Evolutionary conservation across 2,329 filamentous ascomycete genomes (phyloP), one percentile per base, ranked within the genome.

Genomic region (Byssochlamys sp.): DNA sequence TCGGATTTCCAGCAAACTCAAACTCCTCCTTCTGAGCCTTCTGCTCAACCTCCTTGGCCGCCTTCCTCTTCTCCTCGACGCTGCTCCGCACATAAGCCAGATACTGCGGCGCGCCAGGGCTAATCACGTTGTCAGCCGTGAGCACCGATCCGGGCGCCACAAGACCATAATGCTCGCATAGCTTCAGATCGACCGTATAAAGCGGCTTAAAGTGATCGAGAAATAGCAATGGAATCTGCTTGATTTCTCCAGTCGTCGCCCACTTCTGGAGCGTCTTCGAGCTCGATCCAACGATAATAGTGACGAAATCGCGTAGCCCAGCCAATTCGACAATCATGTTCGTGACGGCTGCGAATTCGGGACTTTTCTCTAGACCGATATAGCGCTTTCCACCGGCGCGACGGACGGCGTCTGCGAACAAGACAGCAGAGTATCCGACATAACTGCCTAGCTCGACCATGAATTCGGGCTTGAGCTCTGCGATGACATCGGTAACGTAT

Each of bases 401-500:
- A 11, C 66, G 57, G 27, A 69, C 66, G 4, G 63, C 63, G 24
- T 60, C 62, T 60, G 60, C 66, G 60, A 65, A 74, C 1, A 65
- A 67, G 11, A 76, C 60, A 2, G 73, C 71, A 1, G 72, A 74
- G 54, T 66, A 69, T 29, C 73, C 72, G 7, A 74, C 64, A 49
- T 71, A 75, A 12, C 68, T 69, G 28, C 71, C 71, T 24, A 73
- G 68, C 58, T 74, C 72, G 29, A 75, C 61, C 14, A 75, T 57
- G 1, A 65, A 62, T 25, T 66, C 49, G 10, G 57, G 57, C 45
- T 50, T 50, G 9, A 89, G 75, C 60, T 86, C 75, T 19, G 74
- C 75, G 57, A 91, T 89, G 53, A 89, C 69, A 49, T 86, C 79
- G 11, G 79, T 79, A 1, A 90, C 81, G 55, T 88, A 86, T 62